These are phyloP conservation scores for Metarhizium brunneum DNA, from an alignment of 2,329 filamentous ascomycete genomes.

Conservation along the genomic window DNA sequence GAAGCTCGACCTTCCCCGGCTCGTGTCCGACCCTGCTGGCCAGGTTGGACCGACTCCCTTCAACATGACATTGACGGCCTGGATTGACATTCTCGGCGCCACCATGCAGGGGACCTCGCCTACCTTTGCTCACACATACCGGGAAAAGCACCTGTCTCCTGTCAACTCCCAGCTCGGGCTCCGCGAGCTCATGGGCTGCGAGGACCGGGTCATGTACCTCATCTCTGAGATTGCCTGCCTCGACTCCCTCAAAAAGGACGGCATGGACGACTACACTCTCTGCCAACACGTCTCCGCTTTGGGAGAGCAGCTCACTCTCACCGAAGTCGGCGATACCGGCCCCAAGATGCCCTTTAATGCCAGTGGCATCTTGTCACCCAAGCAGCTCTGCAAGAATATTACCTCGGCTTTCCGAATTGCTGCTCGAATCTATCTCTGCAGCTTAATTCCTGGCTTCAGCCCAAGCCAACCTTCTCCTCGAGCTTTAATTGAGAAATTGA, in stretches of 20 bases:
- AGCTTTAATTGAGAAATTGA: constrained; percentile 69
- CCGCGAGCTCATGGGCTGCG: constrained; percentile 92
- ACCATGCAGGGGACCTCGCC: constrained; percentile 85
- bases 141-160: constrained; percentile 76
- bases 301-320: constrained; percentile 75
- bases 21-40: constrained; percentile 53
- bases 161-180: constrained; percentile 59
- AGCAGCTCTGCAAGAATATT: constrained; percentile 80
- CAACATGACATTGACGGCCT: constrained; percentile 88
- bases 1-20: constrained; percentile 68
- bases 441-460: constrained; percentile 80
- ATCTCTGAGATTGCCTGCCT: constrained; percentile 97
- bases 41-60: constrained; percentile 57
- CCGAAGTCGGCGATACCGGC: constrained; percentile 54
- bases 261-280: constrained; percentile 76
- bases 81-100: constrained; percentile 95
- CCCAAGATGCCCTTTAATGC: constrained; percentile 54
- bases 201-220: constrained; percentile 94
- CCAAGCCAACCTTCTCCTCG: constrained; percentile 64
- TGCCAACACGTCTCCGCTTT: constrained; percentile 87
- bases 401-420: constrained; percentile 85
- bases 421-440: constrained; percentile 94
- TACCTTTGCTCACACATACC: constrained; percentile 87
- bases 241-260: constrained; percentile 74
- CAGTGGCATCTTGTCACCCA: constrained; percentile 69